These are phyloP conservation scores for Torulaspora delbrueckii DNA, from an alignment of 805 yeast species.

Conservation along the genomic window DNA sequence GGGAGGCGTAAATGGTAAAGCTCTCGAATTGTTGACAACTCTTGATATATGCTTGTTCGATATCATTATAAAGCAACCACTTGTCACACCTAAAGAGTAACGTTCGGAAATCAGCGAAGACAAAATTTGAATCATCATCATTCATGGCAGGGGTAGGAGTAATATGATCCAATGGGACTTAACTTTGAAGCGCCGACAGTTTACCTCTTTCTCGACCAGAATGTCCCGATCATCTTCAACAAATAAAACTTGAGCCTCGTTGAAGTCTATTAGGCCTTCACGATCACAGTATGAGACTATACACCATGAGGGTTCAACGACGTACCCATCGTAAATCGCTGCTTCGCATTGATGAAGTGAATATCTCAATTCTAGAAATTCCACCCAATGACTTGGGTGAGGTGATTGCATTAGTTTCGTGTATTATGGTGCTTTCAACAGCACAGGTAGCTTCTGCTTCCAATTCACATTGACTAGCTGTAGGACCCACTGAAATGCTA, in stretches of 20 bases:
- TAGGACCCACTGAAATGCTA: constrained; percentile 11
- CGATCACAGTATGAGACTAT: constrained; percentile 19
- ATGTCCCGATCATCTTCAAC: constrained; percentile 10
- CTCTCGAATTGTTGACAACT: constrained; percentile 13
- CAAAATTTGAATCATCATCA: constrained; percentile 30
- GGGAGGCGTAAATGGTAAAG: constrained; percentile 20
- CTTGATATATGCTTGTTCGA: constrained; percentile 2
- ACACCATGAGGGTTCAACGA: constrained; percentile 18
- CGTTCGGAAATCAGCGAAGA: constrained; percentile 20
- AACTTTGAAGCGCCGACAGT: constrained; percentile 14
- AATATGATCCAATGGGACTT: constrained; percentile 15
- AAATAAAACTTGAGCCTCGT: constrained; percentile 21
- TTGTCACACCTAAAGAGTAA: constrained; percentile 21
- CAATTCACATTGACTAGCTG: constrained; percentile 18
- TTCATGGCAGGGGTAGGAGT: constrained; percentile 9
- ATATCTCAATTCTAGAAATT: constrained; percentile 24
- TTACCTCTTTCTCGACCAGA: not conserved
- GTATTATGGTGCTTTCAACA: constrained; percentile 19
- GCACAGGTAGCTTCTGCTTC: constrained; percentile 8
- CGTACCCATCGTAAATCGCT: constrained; percentile 17
- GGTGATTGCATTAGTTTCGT: constrained; percentile 18
- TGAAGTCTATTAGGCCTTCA: constrained; percentile 23
- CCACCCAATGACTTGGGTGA: constrained; percentile 13
- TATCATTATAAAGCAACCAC: constrained; percentile 24
- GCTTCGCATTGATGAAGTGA: constrained; percentile 12